Evolutionary conservation across 768 basidiomycete species (phyloP), one percentile per base, ranked within the genome.

Genomic region (Gloeostereum incarnatum): DNA sequence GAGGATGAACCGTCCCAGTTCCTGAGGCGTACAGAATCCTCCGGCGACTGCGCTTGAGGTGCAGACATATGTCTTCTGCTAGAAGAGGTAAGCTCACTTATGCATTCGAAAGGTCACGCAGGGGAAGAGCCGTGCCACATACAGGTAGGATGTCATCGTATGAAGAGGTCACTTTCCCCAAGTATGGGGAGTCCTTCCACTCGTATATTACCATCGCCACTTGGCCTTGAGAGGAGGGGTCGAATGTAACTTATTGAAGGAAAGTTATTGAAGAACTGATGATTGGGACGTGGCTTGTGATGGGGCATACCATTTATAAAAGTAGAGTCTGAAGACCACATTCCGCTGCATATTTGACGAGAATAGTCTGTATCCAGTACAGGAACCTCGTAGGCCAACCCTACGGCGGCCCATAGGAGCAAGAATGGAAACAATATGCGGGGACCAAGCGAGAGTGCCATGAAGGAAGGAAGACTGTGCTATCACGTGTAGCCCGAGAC

Each of bases 181-280:
- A 69, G 54, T 87, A 92, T 32, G 68, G 61, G 37, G 80, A 79
- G 53, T 99, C 96, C 20, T 68, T 56, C 93, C 93, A 99, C 61
- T 98, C 94, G 52, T 97, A 99, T 17, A 99, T 78, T 38, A 94
- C 85, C 71, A 96, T 80, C 19, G 94, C 89, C 14, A 96, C 65
- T 59, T 94, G 87, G 25, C 94, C 94, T 49, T 79, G 66, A 3
- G 91, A 91, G 4, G 68, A 50, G 13, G 65, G 55, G 48, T 87
- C 78, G 62, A 97, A 98, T 3, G 79, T 78, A 43, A 94, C 81
- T 84, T 38, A 49, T 29, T 41, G 45, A 40, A 32, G 23, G 6
- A 9, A 13, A 35, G 13, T 4, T 23, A 7, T 19, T 17, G 27
- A 22, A 31, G n/a, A n/a, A n/a, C n/a, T n/a, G n/a, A n/a, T n/a